Base-by-base conservation (phyloP, 2,329 filamentous ascomycete species). In the Sarocladiaceae sp. region DNA sequence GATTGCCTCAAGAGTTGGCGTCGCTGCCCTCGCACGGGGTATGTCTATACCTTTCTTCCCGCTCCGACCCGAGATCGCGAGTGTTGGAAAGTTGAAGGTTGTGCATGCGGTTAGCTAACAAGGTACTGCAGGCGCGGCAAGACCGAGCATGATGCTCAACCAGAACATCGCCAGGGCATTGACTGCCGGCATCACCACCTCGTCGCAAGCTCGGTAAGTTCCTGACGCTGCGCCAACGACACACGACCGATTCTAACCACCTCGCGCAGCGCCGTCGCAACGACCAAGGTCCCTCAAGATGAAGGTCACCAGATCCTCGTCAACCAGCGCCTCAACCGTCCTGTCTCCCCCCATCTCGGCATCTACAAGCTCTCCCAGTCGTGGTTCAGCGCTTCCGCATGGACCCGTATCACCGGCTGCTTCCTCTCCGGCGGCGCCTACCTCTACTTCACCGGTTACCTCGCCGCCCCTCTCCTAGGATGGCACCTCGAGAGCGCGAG, bases 311-410 rank as follows among this genome's bases (percentile, higher is more conserved):
- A 79, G 59, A 82, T 96, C 71, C 89, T 97, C 66, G 85, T 81
- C 63, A 76, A 83, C 65, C 92, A 97, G 77, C 92, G 92, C 63
- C 79, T 86, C 52, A 72, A 79, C 64, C 92, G 92, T 50, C 92
- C 92, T 66, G 79, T 96, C 62, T 80, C 90, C 42, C 92, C 92
- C 52, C 91, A 97, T 68, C 82, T 97, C 57, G 69, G 74, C 64
- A 92, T 95, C 80, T 97, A 97, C 84, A 80, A 83, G 69, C 82
- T 87, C 55, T 84, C 90, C 71, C 88, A 97, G 73, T 94, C 90
- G 62, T 96, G 86, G 86, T 86, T 89, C 70, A 78, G 79, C 60
- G 85, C 84, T 61, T 83, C 77, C 53, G 78, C 79, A 59, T 79
- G 89, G 72, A 88, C 91, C 76, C 90, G 92, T 64, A 83, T 96